Evolutionary conservation across 2,329 filamentous ascomycete species (phyloP), one percentile per base, ranked within the genome.

Genomic region (Thelonectria blattea): DNA sequence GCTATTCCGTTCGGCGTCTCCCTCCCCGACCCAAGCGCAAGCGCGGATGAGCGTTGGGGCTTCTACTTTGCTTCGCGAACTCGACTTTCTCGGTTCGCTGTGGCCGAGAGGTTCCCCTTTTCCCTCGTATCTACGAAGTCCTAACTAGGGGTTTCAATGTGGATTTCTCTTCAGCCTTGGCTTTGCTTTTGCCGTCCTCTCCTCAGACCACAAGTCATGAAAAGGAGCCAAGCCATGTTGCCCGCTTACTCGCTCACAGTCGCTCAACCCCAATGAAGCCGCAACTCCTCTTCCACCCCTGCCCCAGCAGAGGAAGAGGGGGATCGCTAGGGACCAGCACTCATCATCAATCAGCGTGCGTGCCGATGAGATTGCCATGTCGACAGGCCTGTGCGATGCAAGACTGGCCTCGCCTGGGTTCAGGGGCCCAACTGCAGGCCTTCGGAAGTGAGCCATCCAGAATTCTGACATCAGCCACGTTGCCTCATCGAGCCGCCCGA

Each of bases 401-500:
- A 56, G 52, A 42, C 52, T 60, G 51, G 52, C 34, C 34, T 30
- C 56, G 55, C 30, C 48, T 55, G 43, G 43, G 46, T 55, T 43
- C 47, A 48, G 53, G 51, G 53, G 53, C n/a, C 11, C 50, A 43
- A 53, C 56, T 41, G 39, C 43, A 48, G 61, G 45, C 52, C 24
- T 50, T 41, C 55, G 22, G 15, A 34, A 52, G 41, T 42, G 55
- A 64, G 52, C 68, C 68, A 70, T 66, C 68, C 68, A 71, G 65
- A 58, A 60, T 58, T 71, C 68, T 67, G 57, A 69, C 67, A 71
- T 71, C 65, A 69, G 67, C 64, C 68, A 71, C 68, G 65, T 69
- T 69, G 62, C 62, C 60, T 56, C 46, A 63, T 52, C 24, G 20
- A 56, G 58, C 54, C 47, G 34, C 52, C 48, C 52, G 10, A 32